phyloP scores from a whole-genome alignment of 768 basidiomycete species.

The Nidularia pulvinata region DNA sequence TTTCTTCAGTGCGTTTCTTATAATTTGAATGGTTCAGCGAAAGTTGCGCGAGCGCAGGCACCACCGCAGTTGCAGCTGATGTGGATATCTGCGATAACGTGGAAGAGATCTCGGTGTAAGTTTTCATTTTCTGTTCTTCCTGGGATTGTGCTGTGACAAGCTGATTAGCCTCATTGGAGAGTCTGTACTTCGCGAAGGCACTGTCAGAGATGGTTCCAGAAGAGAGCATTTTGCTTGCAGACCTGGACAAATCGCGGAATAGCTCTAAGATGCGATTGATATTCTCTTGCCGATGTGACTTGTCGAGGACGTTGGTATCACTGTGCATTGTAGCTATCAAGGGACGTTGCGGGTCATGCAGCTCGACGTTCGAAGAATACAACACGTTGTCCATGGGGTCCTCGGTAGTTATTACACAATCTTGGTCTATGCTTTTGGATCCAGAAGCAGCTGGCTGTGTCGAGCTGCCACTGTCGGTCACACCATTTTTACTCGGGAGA shows the following conservation, averaged over 20 bases:
- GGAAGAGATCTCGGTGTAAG: constrained; percentile 47
- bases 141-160: constrained; percentile 36
- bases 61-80: constrained; percentile 37
- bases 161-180: constrained; percentile 44
- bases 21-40: constrained; percentile 38
- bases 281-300: background rate
- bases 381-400: no score
- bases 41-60: constrained; percentile 44
- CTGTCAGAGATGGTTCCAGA: background rate
- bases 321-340: background rate
- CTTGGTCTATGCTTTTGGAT: no score
- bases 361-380: no score
- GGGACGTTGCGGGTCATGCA: no score
- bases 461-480: no score
- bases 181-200: constrained; percentile 10
- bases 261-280: background rate
- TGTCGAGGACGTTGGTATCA: background rate
- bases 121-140: constrained; percentile 46
- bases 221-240: background rate
- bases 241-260: background rate
- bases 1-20: constrained; percentile 38
- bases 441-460: no score
- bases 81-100: constrained; percentile 43
- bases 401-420: no score
- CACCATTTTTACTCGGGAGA: no score